A percentile compares a stretch with the other conserved stretches of the same genome.
Evolutionary conservation across 257 asterid genomes (phyloP).

Genomic region (Cinchona pubescens): DNA sequence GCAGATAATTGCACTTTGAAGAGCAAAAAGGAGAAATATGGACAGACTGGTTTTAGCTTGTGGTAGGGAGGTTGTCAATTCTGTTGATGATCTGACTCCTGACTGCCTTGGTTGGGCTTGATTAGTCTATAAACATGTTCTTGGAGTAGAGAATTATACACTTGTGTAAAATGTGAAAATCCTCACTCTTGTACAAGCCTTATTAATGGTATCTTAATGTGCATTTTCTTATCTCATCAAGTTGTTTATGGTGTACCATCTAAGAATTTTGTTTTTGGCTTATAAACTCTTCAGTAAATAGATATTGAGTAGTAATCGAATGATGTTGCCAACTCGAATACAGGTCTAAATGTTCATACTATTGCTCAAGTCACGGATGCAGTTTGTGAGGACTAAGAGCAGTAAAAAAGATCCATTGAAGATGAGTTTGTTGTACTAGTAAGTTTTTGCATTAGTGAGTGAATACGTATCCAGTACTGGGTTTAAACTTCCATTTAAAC

Average conservation of each 20-base stretch:
- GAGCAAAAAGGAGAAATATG: constrained; percentile 98
- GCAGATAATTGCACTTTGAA: constrained; percentile 86
- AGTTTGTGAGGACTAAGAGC: constrained; percentile 95
- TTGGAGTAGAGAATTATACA: constrained; percentile 95
- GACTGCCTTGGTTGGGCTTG: constrained; percentile 99
- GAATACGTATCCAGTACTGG: neutral
- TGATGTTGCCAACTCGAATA: constrained; percentile 10
- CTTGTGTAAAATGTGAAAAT: constrained; percentile 88
- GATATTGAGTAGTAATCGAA: neutral
- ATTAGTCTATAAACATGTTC: constrained; percentile 89
- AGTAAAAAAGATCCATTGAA: constrained; percentile 88
- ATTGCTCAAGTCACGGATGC: constrained; percentile 99
- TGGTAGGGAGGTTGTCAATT: constrained; percentile 96
- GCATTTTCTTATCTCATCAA: constrained; percentile 11
- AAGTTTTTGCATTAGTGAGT: constrained; percentile 26
- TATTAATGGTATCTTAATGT: constrained; percentile 64
- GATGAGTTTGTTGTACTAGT: constrained; percentile 92
- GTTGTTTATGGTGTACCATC: neutral
- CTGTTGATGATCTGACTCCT: constrained; percentile 88
- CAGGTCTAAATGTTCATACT: constrained; percentile 98
- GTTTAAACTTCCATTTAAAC: neutral
- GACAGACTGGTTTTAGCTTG: constrained; percentile 95
- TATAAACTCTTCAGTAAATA: neutral
- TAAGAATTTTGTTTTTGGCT: neutral
- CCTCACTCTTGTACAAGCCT: constrained; percentile 94